Base-by-base conservation (phyloP, 331 rosid species). In the Phaseolus coccineus region DNA sequence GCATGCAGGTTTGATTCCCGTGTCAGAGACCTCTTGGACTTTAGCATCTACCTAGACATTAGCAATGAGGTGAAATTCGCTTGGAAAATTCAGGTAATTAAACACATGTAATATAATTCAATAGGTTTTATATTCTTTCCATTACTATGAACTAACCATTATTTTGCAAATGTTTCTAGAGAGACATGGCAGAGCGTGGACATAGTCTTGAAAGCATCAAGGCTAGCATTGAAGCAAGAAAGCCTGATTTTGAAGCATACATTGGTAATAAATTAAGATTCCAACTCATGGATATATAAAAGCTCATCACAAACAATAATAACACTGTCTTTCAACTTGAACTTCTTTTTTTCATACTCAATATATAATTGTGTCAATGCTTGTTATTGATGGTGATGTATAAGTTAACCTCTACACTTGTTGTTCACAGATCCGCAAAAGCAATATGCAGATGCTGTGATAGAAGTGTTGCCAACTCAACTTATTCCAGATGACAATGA, bases 151-250 rank as follows among this genome's bases (percentile, higher is more conserved):
- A 44, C 77, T 79, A 7, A 47, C 25, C 9, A 78, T 59, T 59
- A 27, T 61, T 25, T 71, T 11, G 22, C 31, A 84, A 74, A 55
- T 59, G 78, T 76, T 59, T 56, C 82, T 19, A 96, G 99, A 91
- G 99, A 77, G 99, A 96, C 88, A 96, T 96, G 99, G 97, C 99
- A 31, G 99, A 96, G 71, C 94, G 99, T 63, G 99, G 99, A 65
- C 99, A 96, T 59, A 96, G 99, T 72, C 99, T 96, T 42, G 99
- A 96, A 85, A 96, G 99, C 88, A 96, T 96, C 87, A 96, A 96
- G 85, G 99, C 98, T 82, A 96, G 99, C 76, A 96, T 96, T 44
- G 93, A 96, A 88, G 98, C 98, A 63, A 87, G 99, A 52, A 96
- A 96, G 73, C 99, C 99, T 53, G 99, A 96, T 58, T 96, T 96